These are phyloP conservation scores for Neopestalotiopsis sp. DNA, from an alignment of 2,329 filamentous ascomycete genomes.

Conservation along the genomic window DNA sequence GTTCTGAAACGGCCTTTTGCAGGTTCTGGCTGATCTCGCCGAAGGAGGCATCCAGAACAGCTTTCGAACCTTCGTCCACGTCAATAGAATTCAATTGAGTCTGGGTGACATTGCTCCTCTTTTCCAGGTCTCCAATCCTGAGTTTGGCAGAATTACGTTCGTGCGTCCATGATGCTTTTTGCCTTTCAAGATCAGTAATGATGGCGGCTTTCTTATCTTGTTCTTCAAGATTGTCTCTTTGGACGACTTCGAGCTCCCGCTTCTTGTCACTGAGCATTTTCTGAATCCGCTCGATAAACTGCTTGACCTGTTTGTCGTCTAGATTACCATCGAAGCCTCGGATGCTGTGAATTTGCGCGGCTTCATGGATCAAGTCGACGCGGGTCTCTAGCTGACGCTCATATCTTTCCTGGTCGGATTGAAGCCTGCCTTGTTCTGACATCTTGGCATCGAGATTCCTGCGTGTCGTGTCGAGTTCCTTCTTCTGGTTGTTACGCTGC, in stretches of 20 bases:
- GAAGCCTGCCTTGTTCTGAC: constrained; percentile 74
- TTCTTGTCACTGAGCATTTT: constrained; percentile 81
- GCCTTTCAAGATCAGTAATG: constrained; percentile 76
- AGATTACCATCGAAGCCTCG: constrained; percentile 84
- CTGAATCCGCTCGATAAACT: constrained; percentile 79
- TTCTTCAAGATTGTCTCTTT: constrained; percentile 75
- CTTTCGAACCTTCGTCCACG: constrained; percentile 84
- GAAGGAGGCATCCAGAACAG: constrained; percentile 75
- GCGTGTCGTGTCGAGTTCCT: constrained; percentile 49
- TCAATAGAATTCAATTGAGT: constrained; percentile 73
- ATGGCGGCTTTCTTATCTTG: constrained; percentile 72
- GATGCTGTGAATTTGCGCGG: constrained; percentile 77
- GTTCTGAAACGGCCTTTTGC: constrained; percentile 64
- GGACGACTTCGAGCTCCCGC: constrained; percentile 74
- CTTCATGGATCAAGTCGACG: constrained; percentile 75
- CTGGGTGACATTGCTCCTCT: constrained; percentile 69
- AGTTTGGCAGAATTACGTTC: constrained; percentile 76
- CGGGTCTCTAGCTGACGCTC: constrained; percentile 79
- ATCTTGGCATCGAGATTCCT: constrained; percentile 56
- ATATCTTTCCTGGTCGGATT: constrained; percentile 86
- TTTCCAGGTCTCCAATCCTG: constrained; percentile 76
- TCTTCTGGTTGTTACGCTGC: constrained; percentile 70
- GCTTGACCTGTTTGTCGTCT: constrained; percentile 72
- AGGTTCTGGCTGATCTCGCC: constrained; percentile 71
- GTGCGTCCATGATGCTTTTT: constrained; percentile 73